A percentile compares a stretch with the other conserved stretches of the same genome.
Conservation (phyloP, 352 stramenopile species). For the Plasmopara muralis region DNA sequence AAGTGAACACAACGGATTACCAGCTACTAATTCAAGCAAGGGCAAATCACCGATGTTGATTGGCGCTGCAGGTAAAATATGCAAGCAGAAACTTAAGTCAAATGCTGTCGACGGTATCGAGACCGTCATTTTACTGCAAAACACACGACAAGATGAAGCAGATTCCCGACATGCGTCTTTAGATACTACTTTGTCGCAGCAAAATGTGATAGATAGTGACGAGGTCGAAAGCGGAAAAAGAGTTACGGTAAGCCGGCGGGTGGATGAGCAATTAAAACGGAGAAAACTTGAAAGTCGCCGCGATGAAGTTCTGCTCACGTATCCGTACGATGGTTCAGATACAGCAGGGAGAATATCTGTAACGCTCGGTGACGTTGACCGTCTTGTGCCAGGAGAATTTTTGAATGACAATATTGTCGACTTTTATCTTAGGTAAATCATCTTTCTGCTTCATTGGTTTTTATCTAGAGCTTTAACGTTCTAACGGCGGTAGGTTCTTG, state of each 20-base stretch:
- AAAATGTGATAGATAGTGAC: slow-evolving; percentile 15
- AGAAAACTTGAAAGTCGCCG: slow-evolving; percentile 27
- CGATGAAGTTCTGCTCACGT: slow-evolving; percentile 44
- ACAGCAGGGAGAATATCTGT: slow-evolving; percentile 54
- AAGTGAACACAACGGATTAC: slow-evolving; percentile 6
- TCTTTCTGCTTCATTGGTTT: no score
- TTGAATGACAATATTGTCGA: slow-evolving; percentile 92
- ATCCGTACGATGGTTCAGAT: slow-evolving; percentile 56
- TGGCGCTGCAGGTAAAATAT: slow-evolving; percentile 1
- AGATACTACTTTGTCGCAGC: slow-evolving; percentile 1
- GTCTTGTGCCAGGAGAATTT: slow-evolving; percentile 87
- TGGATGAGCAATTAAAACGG: slow-evolving; percentile 17
- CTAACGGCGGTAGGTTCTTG: slow-evolving; percentile 34
- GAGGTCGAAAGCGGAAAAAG: slow-evolving; percentile 16
- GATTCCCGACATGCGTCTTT: not conserved
- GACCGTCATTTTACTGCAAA: slow-evolving; percentile 7
- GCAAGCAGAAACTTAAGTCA: slow-evolving; percentile 3
- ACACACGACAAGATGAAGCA: slow-evolving; percentile 7
- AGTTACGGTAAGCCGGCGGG: slow-evolving; percentile 11
- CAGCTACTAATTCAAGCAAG: slow-evolving; percentile 7
- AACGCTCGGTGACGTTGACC: slow-evolving; percentile 80
- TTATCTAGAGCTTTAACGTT: no score
- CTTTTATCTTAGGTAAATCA: slow-evolving; percentile 83
- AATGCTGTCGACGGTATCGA: not conserved
- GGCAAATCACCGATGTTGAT: slow-evolving; percentile 18